phyloP scores from a whole-genome alignment of 306 rosid species.

The Trichosanthes cucumerina region DNA sequence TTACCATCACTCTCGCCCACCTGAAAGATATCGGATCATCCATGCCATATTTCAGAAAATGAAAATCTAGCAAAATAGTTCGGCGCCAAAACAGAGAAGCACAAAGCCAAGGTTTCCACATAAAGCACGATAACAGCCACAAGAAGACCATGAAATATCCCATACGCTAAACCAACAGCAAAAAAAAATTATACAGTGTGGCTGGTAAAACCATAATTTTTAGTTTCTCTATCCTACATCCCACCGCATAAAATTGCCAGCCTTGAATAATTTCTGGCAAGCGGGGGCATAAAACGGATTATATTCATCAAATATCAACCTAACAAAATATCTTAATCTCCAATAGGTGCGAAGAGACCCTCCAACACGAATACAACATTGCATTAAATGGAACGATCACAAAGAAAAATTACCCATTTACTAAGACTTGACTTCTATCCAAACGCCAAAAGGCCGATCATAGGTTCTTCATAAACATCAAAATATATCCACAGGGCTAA shows the following conservation, averaged over 20 bases:
- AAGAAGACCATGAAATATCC: not conserved
- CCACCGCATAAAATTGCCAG: too few species aligned
- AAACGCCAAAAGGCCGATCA: not conserved
- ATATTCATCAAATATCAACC: not conserved
- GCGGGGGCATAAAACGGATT: not conserved
- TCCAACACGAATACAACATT: not conserved
- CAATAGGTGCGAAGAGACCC: not conserved
- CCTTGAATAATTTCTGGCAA: too few species aligned
- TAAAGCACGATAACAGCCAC: not conserved
- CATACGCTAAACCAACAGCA: not conserved
- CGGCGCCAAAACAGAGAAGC: conserved; percentile 3
- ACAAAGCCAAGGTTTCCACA: not conserved
- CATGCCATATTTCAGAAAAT: not conserved
- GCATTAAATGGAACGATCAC: not conserved
- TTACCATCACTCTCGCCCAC: conserved; percentile 37
- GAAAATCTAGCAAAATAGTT: not conserved
- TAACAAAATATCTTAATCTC: not conserved
- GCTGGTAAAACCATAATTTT: too few species aligned
- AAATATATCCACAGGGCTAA: not conserved
- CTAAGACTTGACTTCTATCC: not conserved
- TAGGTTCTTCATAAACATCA: not conserved
- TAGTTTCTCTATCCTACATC: too few species aligned
- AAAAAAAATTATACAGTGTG: too few species aligned
- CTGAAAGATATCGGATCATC: conserved; percentile 22
- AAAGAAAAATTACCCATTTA: not conserved